Conservation (phyloP, 805 yeast genomes). For the Vanderwaltozyma verrucispora region DNA sequence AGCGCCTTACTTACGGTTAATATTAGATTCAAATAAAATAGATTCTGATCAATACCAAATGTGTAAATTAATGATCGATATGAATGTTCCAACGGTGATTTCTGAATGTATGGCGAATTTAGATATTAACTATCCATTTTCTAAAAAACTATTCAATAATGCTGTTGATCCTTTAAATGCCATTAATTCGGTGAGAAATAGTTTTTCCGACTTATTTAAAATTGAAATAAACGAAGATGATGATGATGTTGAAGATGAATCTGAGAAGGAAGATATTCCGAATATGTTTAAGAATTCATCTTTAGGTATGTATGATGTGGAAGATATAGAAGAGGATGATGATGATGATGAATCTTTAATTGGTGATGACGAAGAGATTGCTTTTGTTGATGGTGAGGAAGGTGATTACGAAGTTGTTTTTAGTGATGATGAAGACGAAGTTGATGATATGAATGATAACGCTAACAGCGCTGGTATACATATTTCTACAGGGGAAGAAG, state of each 20-base stretch:
- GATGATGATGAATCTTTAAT: conserved; percentile 40
- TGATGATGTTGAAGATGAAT: conserved; percentile 47
- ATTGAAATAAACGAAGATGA: conserved; percentile 49
- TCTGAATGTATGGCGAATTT: conserved; percentile 51
- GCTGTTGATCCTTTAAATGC: conserved; percentile 50
- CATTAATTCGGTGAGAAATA: conserved; percentile 45
- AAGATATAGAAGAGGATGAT: conserved; percentile 52
- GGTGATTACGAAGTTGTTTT: conserved; percentile 28
- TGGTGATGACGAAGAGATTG: conserved; percentile 36
- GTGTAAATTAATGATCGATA: conserved; percentile 58
- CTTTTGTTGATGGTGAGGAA: conserved; percentile 29
- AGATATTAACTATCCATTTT: conserved; percentile 65
- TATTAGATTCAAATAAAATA: conserved; percentile 37
- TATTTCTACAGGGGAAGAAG: not conserved
- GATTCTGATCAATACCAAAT: conserved; percentile 54
- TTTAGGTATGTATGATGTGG: conserved; percentile 86
- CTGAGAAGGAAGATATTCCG: conserved; percentile 62
- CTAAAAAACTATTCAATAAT: conserved; percentile 47
- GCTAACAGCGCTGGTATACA: conserved; percentile 18
- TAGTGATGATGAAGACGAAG: conserved; percentile 27
- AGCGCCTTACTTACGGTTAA: conserved; percentile 29
- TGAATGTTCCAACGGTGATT: conserved; percentile 47
- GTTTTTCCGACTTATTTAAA: conserved; percentile 48
- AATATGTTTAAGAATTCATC: conserved; percentile 83
- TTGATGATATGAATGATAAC: conserved; percentile 25